Base-by-base conservation (phyloP, 805 yeast genomes). In the Cyberlindnera petersonii region DNA sequence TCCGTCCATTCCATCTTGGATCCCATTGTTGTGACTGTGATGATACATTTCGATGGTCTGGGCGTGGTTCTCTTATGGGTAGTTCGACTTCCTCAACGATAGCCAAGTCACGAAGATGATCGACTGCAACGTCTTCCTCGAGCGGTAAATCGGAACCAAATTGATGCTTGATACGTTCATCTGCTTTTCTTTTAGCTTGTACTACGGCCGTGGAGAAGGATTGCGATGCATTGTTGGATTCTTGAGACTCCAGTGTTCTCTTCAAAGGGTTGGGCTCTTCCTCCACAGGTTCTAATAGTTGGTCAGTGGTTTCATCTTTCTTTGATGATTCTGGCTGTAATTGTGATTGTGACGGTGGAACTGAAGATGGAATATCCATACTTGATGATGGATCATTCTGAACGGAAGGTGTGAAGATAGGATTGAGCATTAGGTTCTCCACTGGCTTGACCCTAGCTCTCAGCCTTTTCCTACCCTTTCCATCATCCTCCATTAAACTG, bases 71-170 rank as follows among this genome's bases (percentile, higher is more conserved):
- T 9, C 53, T 33, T 5, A 43, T 37, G 14, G 52, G 48, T 6
- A 61, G 24, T 3, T 58, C 51, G 6, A 47, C 40, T 1, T 50
- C 44, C 37, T 64, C 71, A 3, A 68, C 65, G 14, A 68, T 56
- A 0, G 66, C 65, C 15, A 69, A 37, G 35, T 65, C 53, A 10
- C 53, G 48, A 10, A 68, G 47, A 15, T 51, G 41, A 11, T 55
- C 55, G 7, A 62, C 52, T 2, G 66, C 61, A 2, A 53, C 59
- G 4, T 34, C 37, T 9, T 47, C 48, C 3, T 32, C 43, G 11
- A 20, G 35, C 19, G 15, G 14, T 11, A 40, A 42, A 28, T 34
- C 45, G 4, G 42, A 10, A 3, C 53, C 53, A 3, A 47, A 16
- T 14, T 50, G 44, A 2, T 45, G 36, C n/a, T 44, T 39, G 14